phyloP scores from a whole-genome alignment of 345 rosid species.

The Litchi chinensis region DNA sequence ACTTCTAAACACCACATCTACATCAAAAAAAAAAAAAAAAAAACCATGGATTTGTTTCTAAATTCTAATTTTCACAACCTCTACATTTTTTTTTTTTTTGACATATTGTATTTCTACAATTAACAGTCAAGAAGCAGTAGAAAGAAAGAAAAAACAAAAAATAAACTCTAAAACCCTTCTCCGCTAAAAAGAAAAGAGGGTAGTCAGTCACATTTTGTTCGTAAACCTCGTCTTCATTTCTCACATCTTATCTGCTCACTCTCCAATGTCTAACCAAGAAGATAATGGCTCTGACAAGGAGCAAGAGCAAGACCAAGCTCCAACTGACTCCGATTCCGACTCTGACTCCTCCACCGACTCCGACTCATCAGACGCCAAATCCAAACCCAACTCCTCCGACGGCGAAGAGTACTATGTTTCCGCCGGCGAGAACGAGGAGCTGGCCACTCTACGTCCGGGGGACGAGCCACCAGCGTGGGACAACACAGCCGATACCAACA shows the following conservation, averaged over 20 bases:
- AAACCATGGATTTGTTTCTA: background rate
- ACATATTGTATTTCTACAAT: too few species aligned
- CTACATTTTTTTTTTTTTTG: too few species aligned
- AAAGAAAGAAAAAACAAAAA: too few species aligned
- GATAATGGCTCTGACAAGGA: slow-evolving; percentile 13
- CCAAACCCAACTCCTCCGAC: slow-evolving; percentile 27
- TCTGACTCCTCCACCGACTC: background rate
- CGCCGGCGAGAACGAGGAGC: slow-evolving; percentile 20
- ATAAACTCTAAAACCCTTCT: background rate
- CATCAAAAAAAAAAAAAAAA: too few species aligned
- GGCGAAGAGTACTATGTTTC: slow-evolving; percentile 27
- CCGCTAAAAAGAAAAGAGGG: too few species aligned
- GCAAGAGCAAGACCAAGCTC: slow-evolving; percentile 19
- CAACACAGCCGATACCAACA: slow-evolving; percentile 55
- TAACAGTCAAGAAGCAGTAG: too few species aligned
- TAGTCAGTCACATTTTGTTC: background rate
- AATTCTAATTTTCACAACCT: background rate
- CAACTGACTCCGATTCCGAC: slow-evolving; percentile 12
- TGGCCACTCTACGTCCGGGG: slow-evolving; percentile 44
- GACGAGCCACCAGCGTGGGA: slow-evolving; percentile 38
- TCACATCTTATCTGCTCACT: slow-evolving; percentile 9
- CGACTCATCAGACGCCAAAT: slow-evolving; percentile 23
- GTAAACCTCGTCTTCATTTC: background rate
- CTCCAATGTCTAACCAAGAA: slow-evolving; percentile 44
- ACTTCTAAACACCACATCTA: too few species aligned